Conservation (phyloP, 2,329 filamentous ascomycete genomes). For the Penicillium janthinellum region DNA sequence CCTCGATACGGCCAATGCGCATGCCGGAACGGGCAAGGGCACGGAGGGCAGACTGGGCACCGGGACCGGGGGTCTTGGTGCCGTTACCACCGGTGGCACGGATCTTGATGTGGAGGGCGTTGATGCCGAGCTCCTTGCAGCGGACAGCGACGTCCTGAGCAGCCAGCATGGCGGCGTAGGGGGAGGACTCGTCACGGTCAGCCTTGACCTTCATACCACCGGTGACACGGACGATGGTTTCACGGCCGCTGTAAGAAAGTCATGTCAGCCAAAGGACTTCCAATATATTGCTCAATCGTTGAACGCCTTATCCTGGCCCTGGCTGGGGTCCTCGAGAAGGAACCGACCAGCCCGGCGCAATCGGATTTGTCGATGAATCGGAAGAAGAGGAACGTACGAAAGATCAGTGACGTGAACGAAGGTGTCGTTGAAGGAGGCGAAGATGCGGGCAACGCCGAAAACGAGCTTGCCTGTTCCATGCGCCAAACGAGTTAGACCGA, state of each 20-base stretch:
- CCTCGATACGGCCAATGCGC: conserved; percentile 99
- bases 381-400: conserved; percentile 59
- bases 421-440: conserved; percentile 91
- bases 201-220: conserved; percentile 99
- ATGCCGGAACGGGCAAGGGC: conserved; percentile 98
- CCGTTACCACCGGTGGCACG: conserved; percentile 99
- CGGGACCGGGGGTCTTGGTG: conserved; percentile 99
- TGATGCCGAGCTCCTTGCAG: conserved; percentile 84
- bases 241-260: conserved; percentile 75
- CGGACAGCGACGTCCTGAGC: conserved; percentile 95
- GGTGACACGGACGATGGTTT: conserved; percentile 99
- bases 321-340: conserved; percentile 4
- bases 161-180: conserved; percentile 99
- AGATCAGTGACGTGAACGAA: conserved; percentile 99
- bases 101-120: conserved; percentile 99
- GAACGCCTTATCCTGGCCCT: background rate
- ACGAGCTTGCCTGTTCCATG: conserved; percentile 77
- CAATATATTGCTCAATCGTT: conserved; percentile 24
- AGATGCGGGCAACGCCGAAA: conserved; percentile 97
- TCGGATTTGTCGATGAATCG: background rate
- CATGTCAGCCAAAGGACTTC: conserved; percentile 58
- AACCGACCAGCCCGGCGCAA: conserved; percentile 6
- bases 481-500: conserved; percentile 18
- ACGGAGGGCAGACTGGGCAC: conserved; percentile 98
- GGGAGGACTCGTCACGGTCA: conserved; percentile 99